Percentiles rank a stretch among this genome's conserved stretches.
Evolutionary conservation across 140 eudicot species (phyloP).

Genomic region (Oenanthe javanica): DNA sequence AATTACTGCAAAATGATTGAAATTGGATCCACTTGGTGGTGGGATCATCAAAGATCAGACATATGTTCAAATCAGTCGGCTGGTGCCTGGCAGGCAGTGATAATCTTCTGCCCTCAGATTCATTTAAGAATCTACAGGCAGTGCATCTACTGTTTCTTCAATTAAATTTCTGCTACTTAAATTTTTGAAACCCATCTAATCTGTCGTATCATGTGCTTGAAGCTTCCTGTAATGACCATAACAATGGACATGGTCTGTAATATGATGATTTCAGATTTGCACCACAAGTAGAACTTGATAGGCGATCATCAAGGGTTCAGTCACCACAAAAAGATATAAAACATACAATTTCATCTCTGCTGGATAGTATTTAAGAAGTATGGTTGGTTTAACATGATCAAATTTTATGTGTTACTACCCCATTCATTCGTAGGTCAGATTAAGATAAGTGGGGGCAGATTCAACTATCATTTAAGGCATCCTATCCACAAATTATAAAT

Average conservation of each 20-base stretch:
- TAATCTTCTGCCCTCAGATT: constrained; percentile 17
- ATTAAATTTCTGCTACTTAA: constrained; percentile 29
- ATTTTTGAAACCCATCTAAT: background rate
- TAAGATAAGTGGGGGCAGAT: constrained; percentile 29
- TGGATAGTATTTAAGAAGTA: background rate
- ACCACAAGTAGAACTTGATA: background rate
- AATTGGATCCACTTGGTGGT: constrained; percentile 45
- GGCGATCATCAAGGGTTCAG: background rate
- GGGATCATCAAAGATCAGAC: constrained; percentile 41
- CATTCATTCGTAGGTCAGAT: constrained; percentile 41
- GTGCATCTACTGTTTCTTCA: constrained; percentile 53
- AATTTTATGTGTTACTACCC: background rate
- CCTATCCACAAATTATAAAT: constrained; percentile 19
- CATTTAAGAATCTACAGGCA: constrained; percentile 34
- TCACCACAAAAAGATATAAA: background rate
- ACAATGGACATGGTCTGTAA: background rate
- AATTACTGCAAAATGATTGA: constrained; percentile 45
- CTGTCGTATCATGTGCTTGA: background rate
- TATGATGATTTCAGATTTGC: background rate
- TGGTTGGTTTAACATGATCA: background rate
- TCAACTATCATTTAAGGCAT: constrained; percentile 37
- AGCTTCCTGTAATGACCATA: background rate
- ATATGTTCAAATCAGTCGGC: background rate
- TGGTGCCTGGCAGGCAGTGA: background rate
- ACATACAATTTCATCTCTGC: background rate